phyloP scores from a whole-genome alignment of 2,329 filamentous ascomycete species.

The Cercospora sp. region DNA sequence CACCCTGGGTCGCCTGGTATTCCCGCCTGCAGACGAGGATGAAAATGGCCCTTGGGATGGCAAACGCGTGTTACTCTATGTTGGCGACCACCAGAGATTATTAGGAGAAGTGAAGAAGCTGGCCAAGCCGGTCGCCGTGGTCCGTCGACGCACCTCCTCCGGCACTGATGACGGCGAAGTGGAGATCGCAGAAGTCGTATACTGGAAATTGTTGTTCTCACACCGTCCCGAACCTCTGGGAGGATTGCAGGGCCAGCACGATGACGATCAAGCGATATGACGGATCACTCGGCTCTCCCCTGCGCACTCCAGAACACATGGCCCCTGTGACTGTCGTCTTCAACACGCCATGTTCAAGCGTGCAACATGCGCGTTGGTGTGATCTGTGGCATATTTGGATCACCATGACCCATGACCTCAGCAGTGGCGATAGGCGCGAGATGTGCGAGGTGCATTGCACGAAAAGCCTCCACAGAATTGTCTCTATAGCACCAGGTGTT shows the following conservation, averaged over 20 bases:
- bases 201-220: constrained; percentile 83
- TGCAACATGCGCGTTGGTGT: not conserved
- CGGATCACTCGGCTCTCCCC: not conserved
- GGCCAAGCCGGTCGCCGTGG: constrained; percentile 73
- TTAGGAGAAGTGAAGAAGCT: constrained; percentile 89
- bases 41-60: constrained; percentile 71
- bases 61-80: constrained; percentile 83
- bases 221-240: constrained; percentile 74
- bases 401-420: not conserved
- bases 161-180: constrained; percentile 53
- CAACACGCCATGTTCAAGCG: not conserved
- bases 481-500: not conserved
- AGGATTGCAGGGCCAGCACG: not conserved
- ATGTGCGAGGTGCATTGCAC: not conserved
- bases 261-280: not conserved
- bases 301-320: not conserved
- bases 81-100: constrained; percentile 85
- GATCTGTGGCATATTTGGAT: not conserved
- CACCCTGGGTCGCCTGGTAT: constrained; percentile 70
- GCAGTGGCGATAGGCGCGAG: not conserved
- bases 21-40: constrained; percentile 64
- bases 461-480: not conserved
- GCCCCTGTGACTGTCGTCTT: not conserved
- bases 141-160: constrained; percentile 56
- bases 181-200: constrained; percentile 84